Evolutionary conservation across 2,329 filamentous ascomycete species (phyloP).

Genomic region (Dactylellina parvicollis): DNA sequence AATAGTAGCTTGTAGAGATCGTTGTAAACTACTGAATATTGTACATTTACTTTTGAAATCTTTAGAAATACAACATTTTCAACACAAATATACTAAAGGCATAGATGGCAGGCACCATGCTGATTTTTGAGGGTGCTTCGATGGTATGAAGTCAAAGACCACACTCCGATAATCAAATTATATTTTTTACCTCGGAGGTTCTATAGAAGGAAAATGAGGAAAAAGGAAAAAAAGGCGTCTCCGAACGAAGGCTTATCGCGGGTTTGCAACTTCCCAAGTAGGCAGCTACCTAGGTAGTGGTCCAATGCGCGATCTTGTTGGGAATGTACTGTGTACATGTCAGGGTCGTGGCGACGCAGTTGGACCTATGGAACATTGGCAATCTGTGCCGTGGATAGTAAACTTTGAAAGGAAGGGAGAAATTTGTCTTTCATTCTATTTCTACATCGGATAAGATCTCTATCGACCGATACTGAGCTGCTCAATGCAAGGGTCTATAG

Average conservation of each 20-base stretch:
- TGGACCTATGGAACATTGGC: not conserved
- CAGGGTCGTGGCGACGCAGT: not conserved
- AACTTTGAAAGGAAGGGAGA: not conserved
- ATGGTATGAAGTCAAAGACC: too few relatives aligned
- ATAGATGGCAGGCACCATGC: too few relatives aligned
- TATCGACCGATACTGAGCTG: too few relatives aligned
- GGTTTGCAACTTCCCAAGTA: slow-evolving; percentile 24
- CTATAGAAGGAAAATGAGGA: too few relatives aligned
- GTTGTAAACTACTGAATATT: not conserved
- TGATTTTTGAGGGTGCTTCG: too few relatives aligned
- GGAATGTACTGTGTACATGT: not conserved
- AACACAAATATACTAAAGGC: too few relatives aligned
- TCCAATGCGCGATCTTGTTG: not conserved
- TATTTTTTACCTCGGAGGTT: too few relatives aligned
- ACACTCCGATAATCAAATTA: too few relatives aligned
- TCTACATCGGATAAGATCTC: too few relatives aligned
- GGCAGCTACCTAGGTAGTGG: slow-evolving; percentile 23
- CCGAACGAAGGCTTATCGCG: not conserved
- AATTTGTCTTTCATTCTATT: too few relatives aligned
- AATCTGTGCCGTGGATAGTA: slow-evolving; percentile 26
- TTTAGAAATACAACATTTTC: slow-evolving; percentile 7
- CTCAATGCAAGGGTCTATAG: not conserved
- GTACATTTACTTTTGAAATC: too few relatives aligned
- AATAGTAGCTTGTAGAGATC: too few relatives aligned
- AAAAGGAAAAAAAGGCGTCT: not conserved